Conservation (phyloP, 371 early-diverging fungal genomes). For the Apophysomyces elegans region DNA sequence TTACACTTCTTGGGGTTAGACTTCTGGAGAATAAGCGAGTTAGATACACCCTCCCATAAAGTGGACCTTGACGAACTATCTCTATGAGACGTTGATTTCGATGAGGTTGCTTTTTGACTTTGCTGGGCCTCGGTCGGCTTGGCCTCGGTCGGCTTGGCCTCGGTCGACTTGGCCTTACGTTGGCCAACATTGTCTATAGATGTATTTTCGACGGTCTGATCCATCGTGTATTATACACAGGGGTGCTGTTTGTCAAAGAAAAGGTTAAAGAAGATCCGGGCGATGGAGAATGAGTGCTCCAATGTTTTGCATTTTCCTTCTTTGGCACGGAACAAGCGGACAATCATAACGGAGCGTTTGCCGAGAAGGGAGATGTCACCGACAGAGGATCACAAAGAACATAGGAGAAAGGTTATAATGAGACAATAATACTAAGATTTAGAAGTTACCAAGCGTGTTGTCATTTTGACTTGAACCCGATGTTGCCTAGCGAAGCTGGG, state of each 20-base stretch:
- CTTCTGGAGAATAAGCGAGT: constrained; percentile 42
- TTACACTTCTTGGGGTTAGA: neutral
- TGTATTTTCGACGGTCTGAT: no score
- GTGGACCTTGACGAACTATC: neutral
- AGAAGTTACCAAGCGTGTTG: no score
- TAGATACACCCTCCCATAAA: neutral
- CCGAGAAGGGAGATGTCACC: neutral
- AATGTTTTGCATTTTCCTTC: constrained; percentile 5
- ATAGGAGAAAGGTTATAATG: no score
- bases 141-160: neutral
- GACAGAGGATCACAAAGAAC: neutral
- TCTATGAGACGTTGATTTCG: neutral
- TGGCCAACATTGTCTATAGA: no score
- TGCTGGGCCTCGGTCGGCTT: neutral
- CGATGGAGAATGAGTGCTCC: neutral
- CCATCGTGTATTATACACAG: no score
- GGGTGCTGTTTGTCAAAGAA: neutral
- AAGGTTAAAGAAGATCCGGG: neutral
- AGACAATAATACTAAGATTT: no score
- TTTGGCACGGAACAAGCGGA: constrained; percentile 1
- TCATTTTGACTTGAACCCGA: no score
- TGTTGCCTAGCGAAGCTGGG: no score
- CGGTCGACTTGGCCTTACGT: neutral
- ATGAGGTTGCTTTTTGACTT: no score
- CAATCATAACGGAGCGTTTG: neutral